Evolutionary conservation across 2,329 filamentous ascomycete genomes (phyloP), one percentile per base, ranked within the genome.

Genomic region (Cladosporium velox): DNA sequence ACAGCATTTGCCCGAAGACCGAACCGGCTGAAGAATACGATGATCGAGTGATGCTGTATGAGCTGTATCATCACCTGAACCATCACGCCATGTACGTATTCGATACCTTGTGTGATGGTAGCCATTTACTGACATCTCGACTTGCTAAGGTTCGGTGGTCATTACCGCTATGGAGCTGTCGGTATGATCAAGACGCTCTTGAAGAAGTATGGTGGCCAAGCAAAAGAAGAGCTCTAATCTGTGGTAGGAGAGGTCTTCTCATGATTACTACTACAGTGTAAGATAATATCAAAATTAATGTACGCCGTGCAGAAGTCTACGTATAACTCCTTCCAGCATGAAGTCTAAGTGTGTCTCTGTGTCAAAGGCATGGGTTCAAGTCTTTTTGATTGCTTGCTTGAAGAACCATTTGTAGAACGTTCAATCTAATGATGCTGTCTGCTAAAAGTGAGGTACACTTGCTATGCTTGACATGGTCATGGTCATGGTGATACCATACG

Each of bases 11-110:
- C 57, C 90, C 90, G 0, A 96, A 90, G 80, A 89, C 90, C 10
- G 91, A 96, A 76, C 93, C 93, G 0, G 84, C 83, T 12, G 87
- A 85, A 12, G 93, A 98, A 81, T 97, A 91, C 82, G 88, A 90
- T n/a, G 93, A 97, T 78, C 84, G 94, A 21, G 80, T 96, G 32
- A 80, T 81, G 70, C 78, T 98, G 67, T 97, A 98, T 78, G 91
- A 96, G 77, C 75, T 96, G 86, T 78, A 97, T 77, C 94, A 97
- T 77, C 91, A 96, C 75, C 79, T 97, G 28, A 97, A 97, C 70
- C 94, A 97, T 72, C 90, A 89, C 81, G 89, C 91, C 1, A 83
- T 97, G 57, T 55, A 34, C 28, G 52, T 55, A 34, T 21, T 47
- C 3, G 5, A 4, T 3, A n/a, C 12, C 1, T 21, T 4, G 3